These are phyloP conservation scores for Coniferiporia sulphurascens DNA, from an alignment of 1,284 basidiomycete genomes.

Conservation along the genomic window DNA sequence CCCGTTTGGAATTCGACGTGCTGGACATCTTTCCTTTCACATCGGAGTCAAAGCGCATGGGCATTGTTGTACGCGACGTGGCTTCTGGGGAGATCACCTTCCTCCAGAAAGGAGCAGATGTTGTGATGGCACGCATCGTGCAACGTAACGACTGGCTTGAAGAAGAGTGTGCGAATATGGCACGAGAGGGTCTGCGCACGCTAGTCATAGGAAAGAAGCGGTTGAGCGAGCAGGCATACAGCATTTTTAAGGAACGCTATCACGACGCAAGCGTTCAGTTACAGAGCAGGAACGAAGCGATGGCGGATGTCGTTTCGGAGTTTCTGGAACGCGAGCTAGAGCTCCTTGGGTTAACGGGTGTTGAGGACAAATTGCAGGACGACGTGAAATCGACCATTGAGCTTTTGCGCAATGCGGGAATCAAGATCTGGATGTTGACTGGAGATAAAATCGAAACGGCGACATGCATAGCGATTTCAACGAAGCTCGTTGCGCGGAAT, in stretches of 20 bases:
- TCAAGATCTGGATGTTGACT: constrained; percentile 99
- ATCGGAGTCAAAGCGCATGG: constrained; percentile 98
- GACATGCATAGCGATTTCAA: constrained; percentile 96
- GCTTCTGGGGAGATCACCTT: constrained; percentile 79
- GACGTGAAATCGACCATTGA: constrained; percentile 95
- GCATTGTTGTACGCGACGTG: constrained; percentile 86
- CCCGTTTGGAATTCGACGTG: constrained; percentile 72
- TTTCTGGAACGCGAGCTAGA: constrained; percentile 89
- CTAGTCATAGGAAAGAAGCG: constrained; percentile 87
- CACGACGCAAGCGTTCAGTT: constrained; percentile 74
- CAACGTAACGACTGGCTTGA: constrained; percentile 99
- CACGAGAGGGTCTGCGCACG: constrained; percentile 91
- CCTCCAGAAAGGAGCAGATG: constrained; percentile 96
- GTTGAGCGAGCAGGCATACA: constrained; percentile 66
- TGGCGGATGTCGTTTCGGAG: constrained; percentile 69
- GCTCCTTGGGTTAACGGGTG: constrained; percentile 90
- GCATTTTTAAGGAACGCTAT: constrained; percentile 72
- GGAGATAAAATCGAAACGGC: constrained; percentile 99
- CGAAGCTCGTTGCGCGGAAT: constrained; percentile 91
- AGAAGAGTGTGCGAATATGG: constrained; percentile 99
- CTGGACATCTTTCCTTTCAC: constrained; percentile 98
- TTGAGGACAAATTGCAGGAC: constrained; percentile 98
- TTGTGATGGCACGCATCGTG: constrained; percentile 93
- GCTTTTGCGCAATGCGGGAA: constrained; percentile 89
- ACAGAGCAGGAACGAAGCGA: constrained; percentile 79